Evolutionary conservation across 495 filamentous ascomycete species (phyloP).

Genomic region (Penicillium fimorum): DNA sequence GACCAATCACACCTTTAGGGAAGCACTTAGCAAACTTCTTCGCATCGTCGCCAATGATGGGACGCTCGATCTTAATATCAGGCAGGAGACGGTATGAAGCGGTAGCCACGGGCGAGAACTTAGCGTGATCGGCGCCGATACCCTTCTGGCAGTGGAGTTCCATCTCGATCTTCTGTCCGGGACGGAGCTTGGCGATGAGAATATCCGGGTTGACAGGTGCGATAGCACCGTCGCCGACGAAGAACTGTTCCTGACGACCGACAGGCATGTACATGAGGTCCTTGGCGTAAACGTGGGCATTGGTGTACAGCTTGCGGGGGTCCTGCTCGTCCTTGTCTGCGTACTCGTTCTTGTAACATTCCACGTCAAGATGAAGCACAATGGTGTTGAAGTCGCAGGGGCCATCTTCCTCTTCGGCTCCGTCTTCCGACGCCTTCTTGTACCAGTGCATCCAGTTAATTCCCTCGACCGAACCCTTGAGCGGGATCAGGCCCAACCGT

Average conservation of each 20-base stretch:
- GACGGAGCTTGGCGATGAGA: constrained; percentile 89
- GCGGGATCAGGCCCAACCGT: constrained; percentile 85
- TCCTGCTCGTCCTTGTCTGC: constrained; percentile 70
- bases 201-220: constrained; percentile 86
- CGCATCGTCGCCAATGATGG: constrained; percentile 83
- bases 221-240: constrained; percentile 63
- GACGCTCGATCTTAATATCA: constrained; percentile 73
- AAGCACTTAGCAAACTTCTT: constrained; percentile 91
- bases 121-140: constrained; percentile 91
- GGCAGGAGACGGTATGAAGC: constrained; percentile 90
- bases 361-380: constrained; percentile 64
- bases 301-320: constrained; percentile 76
- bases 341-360: constrained; percentile 73
- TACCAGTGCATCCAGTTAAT: constrained; percentile 79
- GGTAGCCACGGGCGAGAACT: constrained; percentile 95
- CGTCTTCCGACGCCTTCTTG: constrained; percentile 56
- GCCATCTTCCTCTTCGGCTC: constrained; percentile 33
- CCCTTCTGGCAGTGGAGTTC: constrained; percentile 91
- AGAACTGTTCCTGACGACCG: constrained; percentile 69
- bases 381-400: constrained; percentile 80
- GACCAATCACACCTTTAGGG: constrained; percentile 79
- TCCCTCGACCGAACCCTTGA: constrained; percentile 72
- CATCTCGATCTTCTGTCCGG: constrained; percentile 80
- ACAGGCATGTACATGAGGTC: constrained; percentile 73
- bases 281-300: constrained; percentile 82